Conservation (phyloP, 1,284 basidiomycete genomes). For the Heterobasidion irregulare region DNA sequence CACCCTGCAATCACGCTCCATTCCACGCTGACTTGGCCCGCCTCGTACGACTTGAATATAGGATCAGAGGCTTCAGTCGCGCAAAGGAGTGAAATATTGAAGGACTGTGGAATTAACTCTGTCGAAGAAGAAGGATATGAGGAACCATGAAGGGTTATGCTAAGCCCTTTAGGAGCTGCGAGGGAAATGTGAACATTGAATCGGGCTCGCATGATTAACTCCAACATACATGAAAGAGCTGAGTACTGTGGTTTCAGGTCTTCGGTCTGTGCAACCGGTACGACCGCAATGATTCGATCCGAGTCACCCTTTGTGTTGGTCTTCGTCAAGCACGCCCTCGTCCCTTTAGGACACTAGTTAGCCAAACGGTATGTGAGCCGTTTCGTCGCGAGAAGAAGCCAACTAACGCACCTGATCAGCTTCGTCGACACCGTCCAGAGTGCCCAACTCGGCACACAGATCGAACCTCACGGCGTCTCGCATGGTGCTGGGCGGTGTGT, state of each 20-base stretch:
- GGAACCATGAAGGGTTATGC: conserved; percentile 51
- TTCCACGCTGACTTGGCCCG: conserved; percentile 41
- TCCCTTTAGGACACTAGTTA: conserved; percentile 54
- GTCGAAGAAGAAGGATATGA: conserved; percentile 44
- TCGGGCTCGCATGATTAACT: conserved; percentile 8
- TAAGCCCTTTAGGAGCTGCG: conserved; percentile 43
- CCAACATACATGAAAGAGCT: conserved; percentile 30
- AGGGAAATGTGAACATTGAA: conserved; percentile 6
- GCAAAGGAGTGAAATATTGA: conserved; percentile 57
- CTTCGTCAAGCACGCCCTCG: conserved; percentile 63
- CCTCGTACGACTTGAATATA: conserved; percentile 52
- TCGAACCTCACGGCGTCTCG: conserved; percentile 31
- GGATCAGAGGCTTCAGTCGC: conserved; percentile 35
- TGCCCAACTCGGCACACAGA: conserved; percentile 49
- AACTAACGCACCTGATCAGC: conserved; percentile 58
- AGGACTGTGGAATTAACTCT: conserved; percentile 38
- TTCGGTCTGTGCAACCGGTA: conserved; percentile 51
- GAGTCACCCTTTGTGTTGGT: conserved; percentile 47
- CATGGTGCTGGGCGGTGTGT: conserved; percentile 29
- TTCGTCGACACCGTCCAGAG: conserved; percentile 35
- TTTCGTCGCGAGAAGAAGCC: neutral
- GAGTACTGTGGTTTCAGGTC: conserved; percentile 31
- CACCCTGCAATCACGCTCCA: conserved; percentile 56
- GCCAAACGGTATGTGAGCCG: neutral
- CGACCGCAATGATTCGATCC: conserved; percentile 57